Evolutionary conservation across 257 asterid genomes (phyloP).

Genomic region (Ilex aquifolium): DNA sequence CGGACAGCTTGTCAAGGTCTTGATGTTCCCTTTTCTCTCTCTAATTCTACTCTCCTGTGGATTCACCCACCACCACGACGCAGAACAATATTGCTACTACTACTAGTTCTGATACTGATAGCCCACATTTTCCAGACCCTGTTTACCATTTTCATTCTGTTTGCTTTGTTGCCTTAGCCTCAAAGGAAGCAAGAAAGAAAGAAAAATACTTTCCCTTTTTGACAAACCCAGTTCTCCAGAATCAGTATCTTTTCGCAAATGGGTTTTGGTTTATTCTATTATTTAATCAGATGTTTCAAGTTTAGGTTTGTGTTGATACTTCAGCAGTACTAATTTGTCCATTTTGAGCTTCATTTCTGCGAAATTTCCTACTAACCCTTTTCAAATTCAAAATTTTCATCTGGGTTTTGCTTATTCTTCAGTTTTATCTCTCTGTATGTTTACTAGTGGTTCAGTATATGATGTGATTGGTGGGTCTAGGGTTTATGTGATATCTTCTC

Average conservation of each 20-base stretch:
- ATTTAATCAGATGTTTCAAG: no score
- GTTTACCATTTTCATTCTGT: no score
- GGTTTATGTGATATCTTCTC: neutral
- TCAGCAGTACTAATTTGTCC: neutral
- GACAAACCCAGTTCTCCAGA: neutral
- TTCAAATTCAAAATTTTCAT: no score
- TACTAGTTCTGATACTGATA: neutral
- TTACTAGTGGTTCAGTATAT: neutral
- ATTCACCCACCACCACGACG: neutral
- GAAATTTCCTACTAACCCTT: no score
- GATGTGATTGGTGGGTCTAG: neutral
- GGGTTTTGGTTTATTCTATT: neutral
- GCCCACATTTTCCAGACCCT: neutral
- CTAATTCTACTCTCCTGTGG: neutral
- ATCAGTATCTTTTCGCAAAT: neutral
- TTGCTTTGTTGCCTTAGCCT: neutral
- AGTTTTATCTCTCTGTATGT: no score
- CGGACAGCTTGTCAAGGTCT: neutral
- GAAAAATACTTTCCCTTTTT: neutral
- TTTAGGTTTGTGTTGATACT: neutral
- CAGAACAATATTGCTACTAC: neutral
- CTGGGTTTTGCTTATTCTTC: neutral
- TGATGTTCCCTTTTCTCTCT: neutral
- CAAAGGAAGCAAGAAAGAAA: neutral
- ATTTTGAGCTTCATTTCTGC: no score